Evolutionary conservation across 495 filamentous ascomycete species (phyloP), one percentile per base, ranked within the genome.

Genomic region (Endocarpon pusillum): DNA sequence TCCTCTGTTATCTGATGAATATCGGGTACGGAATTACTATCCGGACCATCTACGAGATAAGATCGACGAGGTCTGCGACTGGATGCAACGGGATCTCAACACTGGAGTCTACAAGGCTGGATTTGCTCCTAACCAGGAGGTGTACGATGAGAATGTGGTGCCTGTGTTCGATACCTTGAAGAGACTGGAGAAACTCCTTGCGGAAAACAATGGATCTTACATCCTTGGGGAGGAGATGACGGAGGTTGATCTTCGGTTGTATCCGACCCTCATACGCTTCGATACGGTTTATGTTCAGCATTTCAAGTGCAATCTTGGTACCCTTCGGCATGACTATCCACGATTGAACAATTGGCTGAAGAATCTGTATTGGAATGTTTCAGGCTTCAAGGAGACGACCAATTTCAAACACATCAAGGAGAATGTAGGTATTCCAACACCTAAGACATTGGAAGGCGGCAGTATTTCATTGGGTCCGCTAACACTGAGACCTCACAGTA

Each of bases 321-420:
- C 43, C 18, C 59, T 72, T 21, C 46, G 67, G n/a, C 55, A 65
- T 39, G 51, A 61, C 25, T 71, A 72, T 33, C 67, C 67, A 0
- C 46, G 57, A 0, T 32, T 71, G 29, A 49, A 63, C 41, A 57
- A 60, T 29, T 73, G 65, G 62, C 32, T 71, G 45, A 66, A 59
- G 46, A 44, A 53, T 19, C 28, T 71, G 42, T 69, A 67, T 39
- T 68, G 61, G 60, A 58, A 61, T 27, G 51, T 67, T 1, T 34
- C 41, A 3, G 63, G 57, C 2, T 63, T 69, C 31, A 44, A 49
- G 38, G 66, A 62, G 3, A 72, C 67, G 19, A 72, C 64, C 3
- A 43, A 71, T 40, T 74, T 71, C 38, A 58, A 56, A 38, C 67
- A 71, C 46, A 70, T 73, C 41, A 73, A 71, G 45, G 67, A 73